Evolutionary conservation across 352 stramenopile genomes (phyloP), one percentile per base, ranked within the genome.

Genomic region (Phytophthora vignae): DNA sequence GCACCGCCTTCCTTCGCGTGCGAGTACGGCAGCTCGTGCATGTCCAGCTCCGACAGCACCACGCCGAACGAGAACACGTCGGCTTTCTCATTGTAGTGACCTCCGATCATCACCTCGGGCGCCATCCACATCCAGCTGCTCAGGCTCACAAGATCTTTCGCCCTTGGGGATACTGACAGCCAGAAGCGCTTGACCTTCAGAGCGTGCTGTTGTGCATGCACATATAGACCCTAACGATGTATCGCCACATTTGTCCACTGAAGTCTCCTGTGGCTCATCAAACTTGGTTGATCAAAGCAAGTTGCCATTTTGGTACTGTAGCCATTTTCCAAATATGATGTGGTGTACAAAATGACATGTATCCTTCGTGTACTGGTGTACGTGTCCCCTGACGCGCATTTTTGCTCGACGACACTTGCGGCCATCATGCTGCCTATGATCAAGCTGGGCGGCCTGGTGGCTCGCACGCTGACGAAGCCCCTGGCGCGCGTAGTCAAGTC

Each of bases 401-500:
- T 4, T 31, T 31, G 27, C 27, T 31, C 22, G 22, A 25, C 27
- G 27, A 31, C 27, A 31, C 38, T 29, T 71, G 46, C 49, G 50
- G 58, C 25, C 54, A 60, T 17, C 63, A 84, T 84, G 76, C 72
- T 96, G 67, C 88, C 88, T 36, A 88, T 96, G 85, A 90, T 96
- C 71, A 96, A 96, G 74, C 65, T 96, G 21, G 88, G 88, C 56
- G 88, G 88, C 27, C 76, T 96, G 60, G 83, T 96, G 79, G 78
- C 91, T 31, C 87, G 88, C 62, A 93, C 88, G 67, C 77, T 94
- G 42, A 95, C 88, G 60, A 95, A 95, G 67, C 90, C 93, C 5
- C 84, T 96, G 53, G 92, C 91, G 19, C 98, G 98, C 64, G 87
- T 94, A 53, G 82, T 96, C 68, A 90, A 98, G 61, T 84, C 94